Conservation (phyloP, 1,284 basidiomycete species). For the Sporisorium scitamineum region DNA sequence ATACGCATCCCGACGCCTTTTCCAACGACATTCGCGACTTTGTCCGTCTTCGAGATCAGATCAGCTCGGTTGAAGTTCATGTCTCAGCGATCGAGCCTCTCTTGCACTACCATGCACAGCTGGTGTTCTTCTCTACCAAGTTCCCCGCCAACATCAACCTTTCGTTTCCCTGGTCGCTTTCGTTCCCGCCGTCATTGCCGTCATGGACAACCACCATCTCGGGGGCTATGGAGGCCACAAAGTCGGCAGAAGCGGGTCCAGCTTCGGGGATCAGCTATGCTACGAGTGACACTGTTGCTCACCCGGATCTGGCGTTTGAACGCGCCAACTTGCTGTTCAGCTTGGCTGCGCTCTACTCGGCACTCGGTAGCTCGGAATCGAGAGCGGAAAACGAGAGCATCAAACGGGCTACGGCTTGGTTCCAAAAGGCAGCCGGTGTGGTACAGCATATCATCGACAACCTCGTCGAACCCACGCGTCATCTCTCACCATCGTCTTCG, state of each 20-base stretch:
- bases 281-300: slow-evolving; percentile 47
- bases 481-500: slow-evolving; percentile 28
- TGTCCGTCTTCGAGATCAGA: slow-evolving; percentile 75
- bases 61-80: slow-evolving; percentile 74
- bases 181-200: slow-evolving; percentile 49
- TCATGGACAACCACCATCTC: slow-evolving; percentile 45
- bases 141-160: slow-evolving; percentile 74
- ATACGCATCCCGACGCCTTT: slow-evolving; percentile 90
- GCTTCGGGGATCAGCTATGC: slow-evolving; percentile 36
- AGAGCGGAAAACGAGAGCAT: slow-evolving; percentile 62
- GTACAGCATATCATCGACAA: slow-evolving; percentile 48
- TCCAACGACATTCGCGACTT: slow-evolving; percentile 81
- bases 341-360: slow-evolving; percentile 57
- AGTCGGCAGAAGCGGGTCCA: slow-evolving; percentile 38
- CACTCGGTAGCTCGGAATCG: slow-evolving; percentile 51
- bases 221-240: slow-evolving; percentile 42
- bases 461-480: slow-evolving; percentile 33
- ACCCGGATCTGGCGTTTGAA: slow-evolving; percentile 57
- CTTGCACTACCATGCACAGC: slow-evolving; percentile 84
- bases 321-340: slow-evolving; percentile 56
- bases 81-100: slow-evolving; percentile 35
- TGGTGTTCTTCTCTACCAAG: slow-evolving; percentile 81
- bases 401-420: slow-evolving; percentile 56
- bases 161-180: slow-evolving; percentile 60
- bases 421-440: slow-evolving; percentile 62